These are phyloP conservation scores for Pulveroboletus sp. DNA, from an alignment of 768 basidiomycete species.

Conservation along the genomic window DNA sequence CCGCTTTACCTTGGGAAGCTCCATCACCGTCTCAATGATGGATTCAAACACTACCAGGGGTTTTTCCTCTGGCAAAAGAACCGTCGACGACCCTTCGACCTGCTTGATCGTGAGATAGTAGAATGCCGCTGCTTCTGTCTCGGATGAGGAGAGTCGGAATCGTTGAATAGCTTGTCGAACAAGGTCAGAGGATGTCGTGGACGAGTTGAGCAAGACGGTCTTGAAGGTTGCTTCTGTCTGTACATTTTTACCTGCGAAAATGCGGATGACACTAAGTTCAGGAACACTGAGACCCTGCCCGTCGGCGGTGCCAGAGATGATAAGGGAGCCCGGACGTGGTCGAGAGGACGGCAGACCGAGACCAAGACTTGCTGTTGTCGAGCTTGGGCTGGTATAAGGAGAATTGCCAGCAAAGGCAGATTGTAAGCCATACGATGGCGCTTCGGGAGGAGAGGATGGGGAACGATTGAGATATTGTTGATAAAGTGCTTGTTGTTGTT, in stretches of 20 bases:
- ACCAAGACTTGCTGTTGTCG: constrained; percentile 38
- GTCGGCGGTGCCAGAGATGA: constrained; percentile 59
- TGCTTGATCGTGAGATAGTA: constrained; percentile 95
- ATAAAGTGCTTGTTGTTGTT: constrained; percentile 84
- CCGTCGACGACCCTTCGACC: constrained; percentile 80
- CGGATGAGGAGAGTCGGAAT: constrained; percentile 70
- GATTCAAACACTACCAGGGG: constrained; percentile 89
- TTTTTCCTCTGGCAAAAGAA: constrained; percentile 64
- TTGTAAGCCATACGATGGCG: constrained; percentile 72
- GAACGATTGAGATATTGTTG: constrained; percentile 87
- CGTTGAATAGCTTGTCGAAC: constrained; percentile 91
- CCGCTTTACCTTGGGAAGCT: constrained; percentile 83
- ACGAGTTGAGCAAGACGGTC: constrained; percentile 87
- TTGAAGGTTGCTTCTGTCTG: constrained; percentile 98
- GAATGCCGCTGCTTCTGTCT: constrained; percentile 46
- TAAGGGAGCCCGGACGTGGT: constrained; percentile 73
- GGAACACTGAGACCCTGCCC: constrained; percentile 62
- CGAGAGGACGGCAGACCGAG: constrained; percentile 49
- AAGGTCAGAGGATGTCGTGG: constrained; percentile 79
- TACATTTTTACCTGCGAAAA: constrained; percentile 89
- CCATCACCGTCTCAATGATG: constrained; percentile 74
- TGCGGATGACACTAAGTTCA: constrained; percentile 88
- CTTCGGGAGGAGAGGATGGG: constrained; percentile 72
- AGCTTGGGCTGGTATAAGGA: constrained; percentile 37
- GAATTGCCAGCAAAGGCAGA: constrained; percentile 53